phyloP scores from a whole-genome alignment of 2,329 filamentous ascomycete species.

The Ophiostoma sp. region DNA sequence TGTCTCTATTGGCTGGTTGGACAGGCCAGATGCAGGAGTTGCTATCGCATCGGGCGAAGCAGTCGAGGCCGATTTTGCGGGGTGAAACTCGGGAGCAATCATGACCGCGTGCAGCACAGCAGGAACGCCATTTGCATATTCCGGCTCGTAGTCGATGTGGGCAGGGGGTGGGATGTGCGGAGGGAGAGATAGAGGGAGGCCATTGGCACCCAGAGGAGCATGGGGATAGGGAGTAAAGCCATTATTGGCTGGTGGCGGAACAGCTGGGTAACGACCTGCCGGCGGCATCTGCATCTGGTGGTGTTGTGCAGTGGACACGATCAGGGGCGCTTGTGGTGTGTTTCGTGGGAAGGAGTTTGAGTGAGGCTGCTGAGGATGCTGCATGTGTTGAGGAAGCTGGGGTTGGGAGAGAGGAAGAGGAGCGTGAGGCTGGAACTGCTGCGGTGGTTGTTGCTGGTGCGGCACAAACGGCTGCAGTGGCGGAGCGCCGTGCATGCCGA shows the following conservation, averaged over 20 bases:
- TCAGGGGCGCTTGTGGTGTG: conserved; percentile 31
- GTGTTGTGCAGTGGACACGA: conserved; percentile 52
- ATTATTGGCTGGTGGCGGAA: conserved; percentile 35
- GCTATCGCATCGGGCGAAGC: neutral
- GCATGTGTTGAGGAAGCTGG: conserved; percentile 38
- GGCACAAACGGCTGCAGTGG: conserved; percentile 14
- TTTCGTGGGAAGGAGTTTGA: conserved; percentile 7
- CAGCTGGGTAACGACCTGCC: neutral
- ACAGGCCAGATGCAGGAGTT: neutral
- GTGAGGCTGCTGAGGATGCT: conserved; percentile 1
- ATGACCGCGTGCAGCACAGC: neutral
- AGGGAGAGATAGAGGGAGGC: conserved; percentile 17
- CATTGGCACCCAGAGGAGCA: conserved; percentile 28
- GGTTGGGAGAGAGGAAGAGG: conserved; percentile 36
- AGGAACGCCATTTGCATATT: neutral
- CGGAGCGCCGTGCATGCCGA: conserved; percentile 12
- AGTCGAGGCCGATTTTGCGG: neutral
- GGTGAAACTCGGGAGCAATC: neutral
- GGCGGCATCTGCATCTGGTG: conserved; percentile 30
- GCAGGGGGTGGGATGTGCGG: conserved; percentile 17
- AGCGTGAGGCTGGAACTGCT: conserved; percentile 30
- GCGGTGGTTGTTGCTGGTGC: conserved; percentile 28
- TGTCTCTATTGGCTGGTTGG: neutral
- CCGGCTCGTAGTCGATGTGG: neutral
- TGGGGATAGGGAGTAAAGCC: conserved; percentile 27